Base-by-base conservation (phyloP, 441 rosid genomes). In the Pelargonium myrrhifolium region DNA sequence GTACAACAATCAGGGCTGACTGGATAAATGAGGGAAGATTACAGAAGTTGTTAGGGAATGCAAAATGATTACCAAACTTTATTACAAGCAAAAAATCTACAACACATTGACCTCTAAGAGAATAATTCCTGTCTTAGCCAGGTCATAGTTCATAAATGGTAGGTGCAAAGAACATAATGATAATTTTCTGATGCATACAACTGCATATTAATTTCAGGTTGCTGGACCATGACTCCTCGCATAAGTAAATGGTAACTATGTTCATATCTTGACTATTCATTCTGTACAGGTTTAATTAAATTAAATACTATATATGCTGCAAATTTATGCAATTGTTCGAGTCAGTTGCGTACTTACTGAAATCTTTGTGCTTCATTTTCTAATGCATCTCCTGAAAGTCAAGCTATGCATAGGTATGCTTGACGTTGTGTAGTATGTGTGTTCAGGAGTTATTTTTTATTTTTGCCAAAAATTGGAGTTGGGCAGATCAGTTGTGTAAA, bases 211-310 rank as follows among this genome's bases (percentile, higher is more conserved):
- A n/a, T 71, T 78, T 78, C 81, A 89, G 92, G 77, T 77, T 87
- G 95, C 75, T 89, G 95, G 95, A 71, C 75, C 65, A 20, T 62
- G 49, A 83, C 87, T 14, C 81, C 90, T 1, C 85, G 35, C 28
- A 79, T 85, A 68, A 47, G 65, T 10, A 76, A 84, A 58, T 87
- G 90, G 95, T 86, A 85, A 72, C 67, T 65, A 69, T 64, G 68
- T 61, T 56, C 2, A 8, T 3, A 70, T 61, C 60, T 53, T 67
- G 63, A 17, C 37, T 0, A 8, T 21, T 43, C 0, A 63, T 65
- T 39, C 71, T 53, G 37, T 61, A 9, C 60, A 17, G 47, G 26
- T 53, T 5, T 11, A 9, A 21, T 58, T n/a, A 15, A 6, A 10
- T 47, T 47, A 47, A 47, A 14, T 47, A 3, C 58, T 31, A 31